These are phyloP conservation scores for Calonectria naviculata DNA, from an alignment of 2,329 filamentous ascomycete species.

Conservation along the genomic window DNA sequence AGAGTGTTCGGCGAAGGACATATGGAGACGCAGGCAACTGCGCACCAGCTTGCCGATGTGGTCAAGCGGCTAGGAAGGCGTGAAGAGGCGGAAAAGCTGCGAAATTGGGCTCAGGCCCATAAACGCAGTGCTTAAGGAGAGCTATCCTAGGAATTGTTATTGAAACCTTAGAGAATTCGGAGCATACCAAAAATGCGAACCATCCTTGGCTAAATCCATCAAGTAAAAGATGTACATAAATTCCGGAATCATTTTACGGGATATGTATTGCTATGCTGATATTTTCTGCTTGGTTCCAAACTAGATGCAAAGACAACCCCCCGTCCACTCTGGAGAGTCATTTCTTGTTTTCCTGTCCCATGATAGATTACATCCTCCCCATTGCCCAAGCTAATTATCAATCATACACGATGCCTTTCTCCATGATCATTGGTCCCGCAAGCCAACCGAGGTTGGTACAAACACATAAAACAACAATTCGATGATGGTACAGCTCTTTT, in stretches of 20 bases:
- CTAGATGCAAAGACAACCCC: constrained; percentile 10
- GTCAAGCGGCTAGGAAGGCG: background rate
- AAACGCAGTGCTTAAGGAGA: too few relatives aligned
- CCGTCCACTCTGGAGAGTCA: background rate
- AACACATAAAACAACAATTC: constrained; percentile 6
- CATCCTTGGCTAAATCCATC: too few relatives aligned
- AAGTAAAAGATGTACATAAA: background rate
- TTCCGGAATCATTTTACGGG: background rate
- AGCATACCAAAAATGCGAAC: too few relatives aligned
- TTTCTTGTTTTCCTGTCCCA: background rate
- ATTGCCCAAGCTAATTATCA: constrained; percentile 24
- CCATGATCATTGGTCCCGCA: background rate
- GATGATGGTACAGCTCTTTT: constrained; percentile 8
- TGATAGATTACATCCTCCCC: constrained; percentile 18
- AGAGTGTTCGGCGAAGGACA: background rate
- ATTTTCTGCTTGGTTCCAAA: constrained; percentile 1
- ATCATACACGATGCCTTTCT: constrained; percentile 10
- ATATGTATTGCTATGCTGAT: background rate
- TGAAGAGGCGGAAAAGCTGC: background rate
- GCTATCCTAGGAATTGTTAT: too few relatives aligned
- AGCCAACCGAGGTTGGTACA: constrained; percentile 23
- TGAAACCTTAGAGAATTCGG: too few relatives aligned
- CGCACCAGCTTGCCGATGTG: background rate
- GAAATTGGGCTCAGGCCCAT: too few relatives aligned
- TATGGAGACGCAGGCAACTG: background rate